phyloP scores from a whole-genome alignment of 139 green algal genomes.

The Chlamydomonas eustigma region DNA sequence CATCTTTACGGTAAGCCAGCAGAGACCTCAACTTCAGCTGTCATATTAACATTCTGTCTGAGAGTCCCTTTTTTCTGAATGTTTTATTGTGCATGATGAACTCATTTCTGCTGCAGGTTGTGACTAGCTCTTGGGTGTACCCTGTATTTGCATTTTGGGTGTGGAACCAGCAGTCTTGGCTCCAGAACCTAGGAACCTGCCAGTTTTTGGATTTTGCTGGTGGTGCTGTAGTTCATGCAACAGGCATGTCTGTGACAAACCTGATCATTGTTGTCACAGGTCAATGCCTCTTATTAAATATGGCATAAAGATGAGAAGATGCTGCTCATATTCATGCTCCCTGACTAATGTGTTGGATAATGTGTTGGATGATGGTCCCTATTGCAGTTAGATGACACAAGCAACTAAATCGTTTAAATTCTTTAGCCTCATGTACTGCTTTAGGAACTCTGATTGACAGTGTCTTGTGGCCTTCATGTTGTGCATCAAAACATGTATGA shows the following conservation, averaged over 20 bases:
- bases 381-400: background rate
- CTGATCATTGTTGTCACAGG: too few species aligned
- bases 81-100: background rate
- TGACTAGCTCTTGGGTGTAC: constrained; percentile 24
- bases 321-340: too few species aligned
- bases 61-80: background rate
- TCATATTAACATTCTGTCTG: too few species aligned
- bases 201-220: constrained; percentile 49
- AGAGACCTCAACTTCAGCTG: too few species aligned
- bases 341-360: too few species aligned
- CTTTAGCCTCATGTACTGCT: background rate
- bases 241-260: too few species aligned
- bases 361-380: background rate
- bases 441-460: background rate
- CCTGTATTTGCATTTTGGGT: constrained; percentile 37
- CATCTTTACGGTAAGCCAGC: constrained; percentile 9
- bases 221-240: constrained; percentile 34
- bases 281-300: too few species aligned
- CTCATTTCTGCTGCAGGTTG: background rate
- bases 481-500: too few species aligned
- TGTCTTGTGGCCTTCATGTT: too few species aligned
- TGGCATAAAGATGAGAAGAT: too few species aligned
- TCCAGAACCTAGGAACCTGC: constrained; percentile 16
- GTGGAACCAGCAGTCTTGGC: constrained; percentile 25
- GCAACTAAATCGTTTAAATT: too few species aligned